A percentile compares a stretch with the other conserved stretches of the same genome.
Conservation (phyloP, 495 filamentous ascomycete species). For the Chaetomidium leptoderma region DNA sequence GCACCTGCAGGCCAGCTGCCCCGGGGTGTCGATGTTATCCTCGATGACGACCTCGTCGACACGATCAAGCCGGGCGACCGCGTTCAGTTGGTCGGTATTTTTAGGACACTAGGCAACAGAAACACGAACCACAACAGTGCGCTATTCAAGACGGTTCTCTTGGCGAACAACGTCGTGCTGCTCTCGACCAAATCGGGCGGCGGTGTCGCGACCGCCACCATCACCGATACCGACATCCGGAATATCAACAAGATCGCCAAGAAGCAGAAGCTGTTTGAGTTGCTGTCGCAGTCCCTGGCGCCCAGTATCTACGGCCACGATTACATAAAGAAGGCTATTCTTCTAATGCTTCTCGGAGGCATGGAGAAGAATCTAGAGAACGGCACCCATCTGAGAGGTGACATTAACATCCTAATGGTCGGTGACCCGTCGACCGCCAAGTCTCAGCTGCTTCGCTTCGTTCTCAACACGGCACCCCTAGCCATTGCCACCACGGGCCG, state of each 20-base stretch:
- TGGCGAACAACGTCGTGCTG: constrained; percentile 93
- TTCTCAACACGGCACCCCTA: constrained; percentile 93
- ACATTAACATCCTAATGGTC: constrained; percentile 99
- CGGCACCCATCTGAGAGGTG: constrained; percentile 93
- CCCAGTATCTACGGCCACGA: constrained; percentile 97
- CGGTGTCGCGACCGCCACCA: constrained; percentile 83
- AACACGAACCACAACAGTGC: constrained; percentile 82
- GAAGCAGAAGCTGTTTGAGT: constrained; percentile 88
- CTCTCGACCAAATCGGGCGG: constrained; percentile 95
- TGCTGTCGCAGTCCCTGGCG: constrained; percentile 94
- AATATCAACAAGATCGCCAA: constrained; percentile 98
- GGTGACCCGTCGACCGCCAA: constrained; percentile 98
- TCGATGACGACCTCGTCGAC: constrained; percentile 96
- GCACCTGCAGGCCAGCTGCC: constrained; percentile 95
- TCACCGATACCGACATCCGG: constrained; percentile 96
- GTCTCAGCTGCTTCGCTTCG: constrained; percentile 94
- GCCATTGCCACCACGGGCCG: constrained; percentile 97
- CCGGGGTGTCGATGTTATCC: constrained; percentile 92
- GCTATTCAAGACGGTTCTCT: constrained; percentile 85
- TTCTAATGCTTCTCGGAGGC: constrained; percentile 94
- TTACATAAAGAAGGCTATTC: constrained; percentile 96
- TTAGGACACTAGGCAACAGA: constrained; percentile 86
- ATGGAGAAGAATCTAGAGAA: constrained; percentile 99
- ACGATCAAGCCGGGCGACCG: constrained; percentile 91
- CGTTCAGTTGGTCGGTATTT: constrained; percentile 93